Evolutionary conservation across 2,329 filamentous ascomycete genomes (phyloP).

Genomic region (Cadophora sp.): DNA sequence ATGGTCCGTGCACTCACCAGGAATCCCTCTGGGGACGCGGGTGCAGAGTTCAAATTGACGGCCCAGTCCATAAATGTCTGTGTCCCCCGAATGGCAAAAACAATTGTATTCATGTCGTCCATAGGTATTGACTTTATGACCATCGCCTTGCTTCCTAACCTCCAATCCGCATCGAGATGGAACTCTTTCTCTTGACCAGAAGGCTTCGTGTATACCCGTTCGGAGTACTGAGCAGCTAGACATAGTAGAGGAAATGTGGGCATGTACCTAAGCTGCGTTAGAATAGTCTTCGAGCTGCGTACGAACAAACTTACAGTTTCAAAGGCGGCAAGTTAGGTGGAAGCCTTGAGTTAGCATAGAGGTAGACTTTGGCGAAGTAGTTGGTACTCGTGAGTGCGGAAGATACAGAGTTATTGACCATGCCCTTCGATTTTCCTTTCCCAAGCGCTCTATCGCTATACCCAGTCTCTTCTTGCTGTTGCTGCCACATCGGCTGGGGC

Average conservation of each 20-base stretch:
- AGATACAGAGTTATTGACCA: slow-evolving; percentile 46
- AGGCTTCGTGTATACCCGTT: slow-evolving; percentile 74
- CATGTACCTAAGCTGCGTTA: slow-evolving; percentile 61
- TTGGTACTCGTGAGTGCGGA: slow-evolving; percentile 55
- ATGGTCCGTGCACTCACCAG: slow-evolving; percentile 52
- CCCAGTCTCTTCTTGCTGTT: slow-evolving; percentile 36
- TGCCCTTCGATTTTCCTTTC: slow-evolving; percentile 46
- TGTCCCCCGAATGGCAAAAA: slow-evolving; percentile 84
- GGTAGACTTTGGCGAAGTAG: slow-evolving; percentile 78
- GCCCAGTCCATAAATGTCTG: slow-evolving; percentile 86
- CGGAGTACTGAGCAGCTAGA: slow-evolving; percentile 79
- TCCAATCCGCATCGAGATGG: slow-evolving; percentile 75
- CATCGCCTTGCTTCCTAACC: slow-evolving; percentile 82
- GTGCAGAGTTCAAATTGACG: slow-evolving; percentile 77
- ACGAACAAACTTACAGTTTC: slow-evolving; percentile 60
- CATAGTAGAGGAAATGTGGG: slow-evolving; percentile 79
- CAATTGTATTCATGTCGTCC: slow-evolving; percentile 78
- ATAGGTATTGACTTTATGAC: slow-evolving; percentile 81
- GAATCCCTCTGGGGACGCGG: slow-evolving; percentile 70
- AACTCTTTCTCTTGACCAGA: slow-evolving; percentile 67
- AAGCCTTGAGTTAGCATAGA: slow-evolving; percentile 79
- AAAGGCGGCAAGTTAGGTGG: slow-evolving; percentile 72
- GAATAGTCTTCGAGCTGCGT: neutral
- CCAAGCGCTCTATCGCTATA: slow-evolving; percentile 28
- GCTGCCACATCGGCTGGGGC: slow-evolving; percentile 32